Conservation (phyloP, 805 yeast genomes). For the Cyberlindnera suaveolens region DNA sequence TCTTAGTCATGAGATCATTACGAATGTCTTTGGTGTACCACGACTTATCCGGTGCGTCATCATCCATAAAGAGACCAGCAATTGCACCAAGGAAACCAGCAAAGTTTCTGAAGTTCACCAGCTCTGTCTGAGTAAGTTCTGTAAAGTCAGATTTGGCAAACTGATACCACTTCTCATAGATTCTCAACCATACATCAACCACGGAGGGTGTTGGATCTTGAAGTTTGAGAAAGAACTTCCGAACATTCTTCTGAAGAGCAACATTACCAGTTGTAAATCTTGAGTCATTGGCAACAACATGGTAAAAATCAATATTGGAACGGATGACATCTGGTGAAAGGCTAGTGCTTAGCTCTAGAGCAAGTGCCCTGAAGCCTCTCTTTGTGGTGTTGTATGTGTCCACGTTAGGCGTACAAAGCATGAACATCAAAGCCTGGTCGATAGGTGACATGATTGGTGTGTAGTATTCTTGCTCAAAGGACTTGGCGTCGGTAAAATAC, state of each 20-base stretch:
- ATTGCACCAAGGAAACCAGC: constrained; percentile 70
- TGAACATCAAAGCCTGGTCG: constrained; percentile 46
- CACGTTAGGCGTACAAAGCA: constrained; percentile 44
- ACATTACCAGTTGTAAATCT: constrained; percentile 61
- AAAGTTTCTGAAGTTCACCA: constrained; percentile 50
- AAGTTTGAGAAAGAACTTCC: constrained; percentile 31
- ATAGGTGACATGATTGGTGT: constrained; percentile 30
- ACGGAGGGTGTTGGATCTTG: constrained; percentile 29
- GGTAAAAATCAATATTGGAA: constrained; percentile 32
- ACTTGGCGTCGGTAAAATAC: constrained; percentile 17
- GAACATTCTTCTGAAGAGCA: constrained; percentile 64
- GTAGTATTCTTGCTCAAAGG: constrained; percentile 26
- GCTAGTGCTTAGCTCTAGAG: constrained; percentile 15
- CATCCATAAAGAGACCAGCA: constrained; percentile 52
- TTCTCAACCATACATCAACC: constrained; percentile 35
- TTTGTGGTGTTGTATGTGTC: constrained; percentile 45
- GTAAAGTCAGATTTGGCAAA: constrained; percentile 18
- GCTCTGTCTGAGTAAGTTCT: constrained; percentile 29
- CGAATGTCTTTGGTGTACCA: constrained; percentile 17
- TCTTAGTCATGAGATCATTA: constrained; percentile 28
- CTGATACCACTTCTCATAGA: constrained; percentile 44
- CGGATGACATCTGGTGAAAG: constrained; percentile 4
- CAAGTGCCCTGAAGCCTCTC: constrained; percentile 29
- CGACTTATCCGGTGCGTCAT: constrained; percentile 15
- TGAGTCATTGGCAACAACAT: constrained; percentile 45